phyloP scores from a whole-genome alignment of 768 basidiomycete genomes.

The Phaeotremella fagi region DNA sequence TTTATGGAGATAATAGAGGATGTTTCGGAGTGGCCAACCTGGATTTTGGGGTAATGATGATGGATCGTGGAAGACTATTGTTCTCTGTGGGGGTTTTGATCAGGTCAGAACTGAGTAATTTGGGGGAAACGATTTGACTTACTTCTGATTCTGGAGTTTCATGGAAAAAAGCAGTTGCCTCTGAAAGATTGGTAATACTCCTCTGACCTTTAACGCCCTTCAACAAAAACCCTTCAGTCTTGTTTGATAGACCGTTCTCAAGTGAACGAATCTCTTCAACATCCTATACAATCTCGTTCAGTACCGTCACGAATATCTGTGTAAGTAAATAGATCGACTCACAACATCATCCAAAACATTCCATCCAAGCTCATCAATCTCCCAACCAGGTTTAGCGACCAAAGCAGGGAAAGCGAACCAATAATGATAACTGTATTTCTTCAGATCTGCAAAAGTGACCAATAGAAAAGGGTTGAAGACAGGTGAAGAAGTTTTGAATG shows the following conservation, averaged over 20 bases:
- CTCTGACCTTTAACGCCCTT: conserved; percentile 15
- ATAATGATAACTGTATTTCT: conserved; percentile 96
- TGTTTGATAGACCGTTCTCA: conserved; percentile 2
- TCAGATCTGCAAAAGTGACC: conserved; percentile 92
- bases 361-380: conserved; percentile 62
- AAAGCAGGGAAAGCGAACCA: conserved; percentile 98
- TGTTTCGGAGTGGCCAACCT: conserved; percentile 91
- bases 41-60: conserved; percentile 69
- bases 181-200: conserved; percentile 5
- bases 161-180: conserved; percentile 54
- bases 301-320: no score
- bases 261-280: conserved; percentile 18
- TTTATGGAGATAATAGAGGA: conserved; percentile 72
- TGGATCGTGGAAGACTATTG: conserved; percentile 74
- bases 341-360: conserved; percentile 52
- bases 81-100: conserved; percentile 44
- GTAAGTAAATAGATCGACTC: conserved; percentile 50
- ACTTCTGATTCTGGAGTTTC: conserved; percentile 52
- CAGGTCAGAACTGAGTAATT: no score
- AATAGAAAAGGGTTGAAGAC: conserved; percentile 75
- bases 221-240: conserved; percentile 13
- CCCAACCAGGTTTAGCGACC: conserved; percentile 83
- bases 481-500: conserved; percentile 42
- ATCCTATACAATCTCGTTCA: no score
- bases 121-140: conserved; percentile 26